Percentiles rank a stretch among this genome's conserved stretches.
phyloP scores from a whole-genome alignment of 306 rosid genomes.

The Urtica urens region DNA sequence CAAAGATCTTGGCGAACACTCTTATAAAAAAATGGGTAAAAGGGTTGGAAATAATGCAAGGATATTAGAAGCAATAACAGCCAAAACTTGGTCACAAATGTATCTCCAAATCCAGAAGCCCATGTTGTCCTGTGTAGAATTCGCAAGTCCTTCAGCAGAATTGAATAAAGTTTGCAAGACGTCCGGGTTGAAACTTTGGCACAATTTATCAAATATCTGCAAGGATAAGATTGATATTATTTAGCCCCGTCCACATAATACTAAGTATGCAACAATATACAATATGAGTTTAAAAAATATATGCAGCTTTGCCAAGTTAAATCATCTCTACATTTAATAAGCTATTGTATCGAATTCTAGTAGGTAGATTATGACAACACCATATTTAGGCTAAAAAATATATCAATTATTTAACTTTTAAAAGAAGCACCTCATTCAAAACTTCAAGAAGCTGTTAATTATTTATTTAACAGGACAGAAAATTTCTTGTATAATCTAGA shows the following conservation, averaged over 20 bases:
- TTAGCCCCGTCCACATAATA: slow-evolving; percentile 3
- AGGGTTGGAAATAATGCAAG: slow-evolving; percentile 25
- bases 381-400: too few relatives aligned
- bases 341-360: not conserved
- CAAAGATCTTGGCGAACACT: not conserved
- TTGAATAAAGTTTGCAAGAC: slow-evolving; percentile 84
- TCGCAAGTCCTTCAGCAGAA: slow-evolving; percentile 85
- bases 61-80: slow-evolving; percentile 92
- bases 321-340: not conserved
- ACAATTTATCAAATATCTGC: slow-evolving; percentile 96
- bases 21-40: not conserved
- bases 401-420: too few relatives aligned
- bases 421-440: too few relatives aligned
- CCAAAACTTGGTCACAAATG: slow-evolving; percentile 60
- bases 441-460: too few relatives aligned
- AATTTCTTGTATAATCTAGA: too few relatives aligned
- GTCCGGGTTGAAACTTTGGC: slow-evolving; percentile 89
- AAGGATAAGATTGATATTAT: slow-evolving; percentile 18
- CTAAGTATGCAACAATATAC: too few relatives aligned
- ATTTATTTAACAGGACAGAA: too few relatives aligned
- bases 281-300: too few relatives aligned
- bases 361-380: not conserved
- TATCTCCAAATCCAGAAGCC: slow-evolving; percentile 80
- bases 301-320: not conserved
- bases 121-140: slow-evolving; percentile 49